Base-by-base conservation (phyloP, 2,329 filamentous ascomycete genomes). In the Aureobasidium sp. region DNA sequence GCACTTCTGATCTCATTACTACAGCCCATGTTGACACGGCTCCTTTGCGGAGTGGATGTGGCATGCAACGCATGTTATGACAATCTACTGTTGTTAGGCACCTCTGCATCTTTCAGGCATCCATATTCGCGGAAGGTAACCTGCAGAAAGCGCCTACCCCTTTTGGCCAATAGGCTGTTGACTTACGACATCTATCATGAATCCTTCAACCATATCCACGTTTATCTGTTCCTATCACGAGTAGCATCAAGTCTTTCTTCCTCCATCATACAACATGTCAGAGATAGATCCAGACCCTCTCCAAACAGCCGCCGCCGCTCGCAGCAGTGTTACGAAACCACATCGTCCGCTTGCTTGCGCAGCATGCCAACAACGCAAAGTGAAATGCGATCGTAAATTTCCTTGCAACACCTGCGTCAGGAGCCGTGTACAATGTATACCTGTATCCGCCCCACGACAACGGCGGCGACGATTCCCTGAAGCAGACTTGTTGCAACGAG, bases 361-460 rank as follows among this genome's bases (percentile, higher is more conserved):
- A 14, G 79, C 86, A 25, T 93, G 89, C 69, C 88, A 91, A 70
- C 87, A 89, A 71, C 84, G 87, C 64, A 91, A 91, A 72, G 82
- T 91, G 45, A 85, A 85, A 63, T 91, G 88, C 73, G 63, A 67
- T 72, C 87, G 87, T 73, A 83, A 81, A 67, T 85, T 85, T 72
- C 88, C 88, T 16, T 91, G 88, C 69, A 78, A 81, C 67, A 87
- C 87, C 73, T 90, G 88, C 69, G 76, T 84, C 70, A 86, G 82
- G 72, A 80, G 82, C 58, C 75, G 79, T 27, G 81, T 81, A 36
- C 82, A 88, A 66, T 91, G 70, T 65, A 67, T 80, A 4, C 75
- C 77, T 3, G 73, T 75, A 1, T 68, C 72, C 5, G 16, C 57
- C 4, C 68, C 72, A 74, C 84, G 67, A 73, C 84, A 69, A 77